Conservation (phyloP, 768 basidiomycete species). For the Coprinopsis cinerea region DNA sequence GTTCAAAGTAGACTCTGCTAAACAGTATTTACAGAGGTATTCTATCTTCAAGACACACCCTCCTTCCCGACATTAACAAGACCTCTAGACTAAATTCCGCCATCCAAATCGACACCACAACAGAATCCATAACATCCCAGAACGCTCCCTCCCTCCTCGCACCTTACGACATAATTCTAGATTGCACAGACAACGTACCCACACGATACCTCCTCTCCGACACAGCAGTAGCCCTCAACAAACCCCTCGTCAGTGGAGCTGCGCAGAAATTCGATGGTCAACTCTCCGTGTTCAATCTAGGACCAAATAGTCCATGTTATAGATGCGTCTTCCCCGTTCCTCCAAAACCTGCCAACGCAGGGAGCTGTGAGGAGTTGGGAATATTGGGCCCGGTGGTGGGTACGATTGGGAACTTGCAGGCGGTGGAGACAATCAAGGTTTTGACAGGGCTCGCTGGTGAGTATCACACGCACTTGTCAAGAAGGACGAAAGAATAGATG, state of each 20-base stretch:
- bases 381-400: conserved; percentile 88
- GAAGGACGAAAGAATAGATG: conserved; percentile 24
- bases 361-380: conserved; percentile 85
- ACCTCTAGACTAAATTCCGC: conserved; percentile 65
- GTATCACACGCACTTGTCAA: conserved; percentile 7
- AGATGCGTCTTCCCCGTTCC: conserved; percentile 88
- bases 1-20: conserved; percentile 80
- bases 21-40: conserved; percentile 60
- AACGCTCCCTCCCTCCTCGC: conserved; percentile 62
- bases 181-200: conserved; percentile 92
- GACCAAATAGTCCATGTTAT: conserved; percentile 78
- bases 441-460: conserved; percentile 62
- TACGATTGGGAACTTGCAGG: conserved; percentile 84
- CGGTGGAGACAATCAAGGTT: conserved; percentile 81
- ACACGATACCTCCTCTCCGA: conserved; percentile 94
- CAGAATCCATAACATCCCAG: conserved; percentile 44
- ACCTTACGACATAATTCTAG: conserved; percentile 73
- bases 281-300: conserved; percentile 69
- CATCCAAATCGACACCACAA: conserved; percentile 51
- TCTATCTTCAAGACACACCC: neutral
- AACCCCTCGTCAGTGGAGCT: conserved; percentile 87
- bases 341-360: conserved; percentile 53
- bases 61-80: neutral
- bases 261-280: conserved; percentile 85
- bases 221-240: conserved; percentile 65